Percentiles rank a stretch among this genome's conserved stretches.
These are phyloP conservation scores for Allium sativum DNA, from an alignment of 106 monocot genomes.

Conservation along the genomic window DNA sequence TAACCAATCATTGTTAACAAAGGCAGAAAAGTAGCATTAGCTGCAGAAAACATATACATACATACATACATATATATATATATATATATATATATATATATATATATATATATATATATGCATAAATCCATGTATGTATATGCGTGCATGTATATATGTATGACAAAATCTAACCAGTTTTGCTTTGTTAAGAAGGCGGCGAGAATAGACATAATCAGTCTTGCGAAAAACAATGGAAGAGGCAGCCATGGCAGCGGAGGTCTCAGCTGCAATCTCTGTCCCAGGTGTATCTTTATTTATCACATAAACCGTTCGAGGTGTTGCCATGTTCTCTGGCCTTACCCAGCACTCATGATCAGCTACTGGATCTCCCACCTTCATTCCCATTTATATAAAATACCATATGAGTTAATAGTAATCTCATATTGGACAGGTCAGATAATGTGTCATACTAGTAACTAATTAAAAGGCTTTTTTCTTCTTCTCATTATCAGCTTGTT, in stretches of 20 bases:
- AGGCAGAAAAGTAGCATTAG: not conserved
- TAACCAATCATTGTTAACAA: not conserved
- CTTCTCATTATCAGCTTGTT: too few species aligned
- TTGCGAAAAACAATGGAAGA: conserved; percentile 68
- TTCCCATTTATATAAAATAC: conserved; percentile 3
- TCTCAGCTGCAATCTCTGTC: conserved; percentile 87
- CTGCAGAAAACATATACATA: not conserved
- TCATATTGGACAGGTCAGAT: too few species aligned
- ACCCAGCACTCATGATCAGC: conserved; percentile 82
- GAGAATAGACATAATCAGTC: conserved; percentile 35
- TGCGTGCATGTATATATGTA: not conserved
- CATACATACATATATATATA: not conserved
- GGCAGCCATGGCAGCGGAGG: conserved; percentile 88
- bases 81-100: too few species aligned
- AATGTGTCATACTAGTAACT: too few species aligned
- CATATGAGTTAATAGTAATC: too few species aligned
- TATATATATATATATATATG: not conserved
- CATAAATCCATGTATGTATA: too few species aligned
- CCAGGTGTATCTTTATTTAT: conserved; percentile 46
- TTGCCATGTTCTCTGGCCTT: conserved; percentile 74
- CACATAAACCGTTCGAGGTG: conserved; percentile 67
- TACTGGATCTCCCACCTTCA: conserved; percentile 73
- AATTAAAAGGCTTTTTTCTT: too few species aligned
- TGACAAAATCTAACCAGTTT: conserved; percentile 38
- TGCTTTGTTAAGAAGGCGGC: conserved; percentile 75